Conservation (phyloP, 2,329 filamentous ascomycete species). For the Cytospora chrysosperma region DNA sequence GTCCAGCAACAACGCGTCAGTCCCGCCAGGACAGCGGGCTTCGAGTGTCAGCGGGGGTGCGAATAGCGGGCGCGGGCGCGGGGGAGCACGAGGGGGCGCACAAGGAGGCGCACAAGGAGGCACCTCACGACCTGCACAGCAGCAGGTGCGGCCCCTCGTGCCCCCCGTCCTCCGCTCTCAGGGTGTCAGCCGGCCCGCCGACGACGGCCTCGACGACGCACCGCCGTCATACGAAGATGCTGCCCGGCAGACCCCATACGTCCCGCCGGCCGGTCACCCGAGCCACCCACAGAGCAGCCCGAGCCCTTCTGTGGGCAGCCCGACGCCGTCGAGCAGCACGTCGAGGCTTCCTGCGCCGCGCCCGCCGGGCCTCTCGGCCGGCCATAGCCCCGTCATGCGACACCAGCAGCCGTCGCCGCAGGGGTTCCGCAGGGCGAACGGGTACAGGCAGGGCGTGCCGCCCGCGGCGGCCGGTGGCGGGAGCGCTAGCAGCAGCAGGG, state of each 20-base stretch:
- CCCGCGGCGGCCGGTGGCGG: slow-evolving; percentile 28
- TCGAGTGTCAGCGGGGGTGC: slow-evolving; percentile 17
- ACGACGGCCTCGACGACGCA: slow-evolving; percentile 48
- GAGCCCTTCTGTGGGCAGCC: slow-evolving; percentile 19
- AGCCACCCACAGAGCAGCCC: slow-evolving; percentile 46
- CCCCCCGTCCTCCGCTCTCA: slow-evolving; percentile 39
- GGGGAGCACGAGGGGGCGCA: slow-evolving; percentile 10
- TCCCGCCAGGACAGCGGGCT: slow-evolving; percentile 27
- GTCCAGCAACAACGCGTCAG: slow-evolving; percentile 7
- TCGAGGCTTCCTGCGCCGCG: slow-evolving; percentile 23
- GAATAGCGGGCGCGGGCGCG: slow-evolving; percentile 12
- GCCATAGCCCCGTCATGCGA: too few species aligned
- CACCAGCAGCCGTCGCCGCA: too few species aligned
- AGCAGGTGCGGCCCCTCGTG: slow-evolving; percentile 45
- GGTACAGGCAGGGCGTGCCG: slow-evolving; percentile 30
- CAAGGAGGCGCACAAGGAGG: slow-evolving; percentile 8
- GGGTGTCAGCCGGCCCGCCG: slow-evolving; percentile 37
- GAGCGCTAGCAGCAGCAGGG: slow-evolving; percentile 26
- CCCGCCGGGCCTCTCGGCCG: slow-evolving; percentile 26
- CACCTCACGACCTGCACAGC: slow-evolving; percentile 15
- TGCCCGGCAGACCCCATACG: slow-evolving; percentile 49
- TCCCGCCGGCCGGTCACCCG: slow-evolving; percentile 52
- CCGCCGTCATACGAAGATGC: slow-evolving; percentile 60
- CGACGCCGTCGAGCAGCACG: slow-evolving; percentile 26
- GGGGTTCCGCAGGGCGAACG: not conserved